Evolutionary conservation across 441 rosid species (phyloP).

Genomic region (Geranium incanum): DNA sequence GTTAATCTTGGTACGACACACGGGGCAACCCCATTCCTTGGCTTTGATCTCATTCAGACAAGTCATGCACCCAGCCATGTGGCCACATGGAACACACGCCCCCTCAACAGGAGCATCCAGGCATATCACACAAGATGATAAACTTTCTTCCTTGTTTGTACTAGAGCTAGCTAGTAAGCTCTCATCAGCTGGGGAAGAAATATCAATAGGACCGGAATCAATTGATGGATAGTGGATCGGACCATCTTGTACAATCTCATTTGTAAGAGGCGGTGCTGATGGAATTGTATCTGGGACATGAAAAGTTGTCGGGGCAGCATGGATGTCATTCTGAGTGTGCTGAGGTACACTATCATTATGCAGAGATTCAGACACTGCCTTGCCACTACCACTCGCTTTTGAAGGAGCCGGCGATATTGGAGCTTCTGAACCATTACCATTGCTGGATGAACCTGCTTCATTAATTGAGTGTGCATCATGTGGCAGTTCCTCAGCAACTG

Average conservation of each 20-base stretch:
- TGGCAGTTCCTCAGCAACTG: slow-evolving; percentile 30
- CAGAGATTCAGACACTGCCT: not conserved
- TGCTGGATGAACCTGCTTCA: slow-evolving; percentile 45
- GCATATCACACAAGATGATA: slow-evolving; percentile 64
- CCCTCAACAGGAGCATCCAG: slow-evolving; percentile 89
- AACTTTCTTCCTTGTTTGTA: slow-evolving; percentile 29
- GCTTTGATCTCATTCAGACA: slow-evolving; percentile 75
- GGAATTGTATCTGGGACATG: not conserved
- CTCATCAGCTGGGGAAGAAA: slow-evolving; percentile 28
- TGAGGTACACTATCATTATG: not conserved
- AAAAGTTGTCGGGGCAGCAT: not conserved
- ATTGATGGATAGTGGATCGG: slow-evolving; percentile 71
- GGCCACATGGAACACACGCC: slow-evolving; percentile 92
- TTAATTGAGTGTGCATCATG: slow-evolving; percentile 24
- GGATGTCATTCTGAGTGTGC: slow-evolving; percentile 14
- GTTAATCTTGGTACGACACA: slow-evolving; percentile 74
- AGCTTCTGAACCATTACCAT: slow-evolving; percentile 20
- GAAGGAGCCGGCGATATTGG: not conserved
- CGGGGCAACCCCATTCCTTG: slow-evolving; percentile 93
- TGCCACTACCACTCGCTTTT: not conserved
- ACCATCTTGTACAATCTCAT: slow-evolving; percentile 43
- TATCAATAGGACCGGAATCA: slow-evolving; percentile 50
- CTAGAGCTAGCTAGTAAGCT: slow-evolving; percentile 24
- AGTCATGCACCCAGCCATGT: slow-evolving; percentile 89
- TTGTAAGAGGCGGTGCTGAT: slow-evolving; percentile 7